phyloP scores from a whole-genome alignment of 2,329 filamentous ascomycete species.

The Talaromyces piceae region DNA sequence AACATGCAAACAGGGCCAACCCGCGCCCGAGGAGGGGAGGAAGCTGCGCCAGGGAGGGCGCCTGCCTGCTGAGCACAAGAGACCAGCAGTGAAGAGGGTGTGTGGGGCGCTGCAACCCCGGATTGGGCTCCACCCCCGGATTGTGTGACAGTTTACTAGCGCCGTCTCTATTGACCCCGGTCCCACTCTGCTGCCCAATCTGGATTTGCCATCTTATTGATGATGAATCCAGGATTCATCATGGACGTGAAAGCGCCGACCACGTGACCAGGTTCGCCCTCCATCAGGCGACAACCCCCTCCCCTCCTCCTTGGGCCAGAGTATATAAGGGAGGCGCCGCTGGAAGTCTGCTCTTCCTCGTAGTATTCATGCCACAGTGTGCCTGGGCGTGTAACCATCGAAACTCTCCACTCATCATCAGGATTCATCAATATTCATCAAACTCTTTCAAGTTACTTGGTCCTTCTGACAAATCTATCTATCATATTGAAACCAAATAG shows the following conservation, averaged over 20 bases:
- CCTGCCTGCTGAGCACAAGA: too few species aligned
- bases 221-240: too few species aligned
- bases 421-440: background rate
- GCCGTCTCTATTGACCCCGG: constrained; percentile 5
- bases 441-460: too few species aligned
- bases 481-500: background rate
- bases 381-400: background rate
- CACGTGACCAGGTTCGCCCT: background rate
- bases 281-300: background rate
- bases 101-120: constrained; percentile 1
- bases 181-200: background rate
- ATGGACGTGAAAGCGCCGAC: too few species aligned
- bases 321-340: background rate
- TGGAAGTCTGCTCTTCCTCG: background rate
- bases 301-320: background rate
- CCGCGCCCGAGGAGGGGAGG: background rate
- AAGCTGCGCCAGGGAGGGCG: too few species aligned
- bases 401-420: background rate
- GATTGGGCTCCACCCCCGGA: constrained; percentile 10
- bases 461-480: too few species aligned
- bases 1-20: background rate
- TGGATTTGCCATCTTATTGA: background rate
- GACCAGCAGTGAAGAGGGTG: background rate
- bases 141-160: background rate
- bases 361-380: background rate